Percentiles rank a stretch among this genome's conserved stretches.
Evolutionary conservation across 1,139 yeast species (phyloP).

Genomic region (Blastobotrys arbuscula): DNA sequence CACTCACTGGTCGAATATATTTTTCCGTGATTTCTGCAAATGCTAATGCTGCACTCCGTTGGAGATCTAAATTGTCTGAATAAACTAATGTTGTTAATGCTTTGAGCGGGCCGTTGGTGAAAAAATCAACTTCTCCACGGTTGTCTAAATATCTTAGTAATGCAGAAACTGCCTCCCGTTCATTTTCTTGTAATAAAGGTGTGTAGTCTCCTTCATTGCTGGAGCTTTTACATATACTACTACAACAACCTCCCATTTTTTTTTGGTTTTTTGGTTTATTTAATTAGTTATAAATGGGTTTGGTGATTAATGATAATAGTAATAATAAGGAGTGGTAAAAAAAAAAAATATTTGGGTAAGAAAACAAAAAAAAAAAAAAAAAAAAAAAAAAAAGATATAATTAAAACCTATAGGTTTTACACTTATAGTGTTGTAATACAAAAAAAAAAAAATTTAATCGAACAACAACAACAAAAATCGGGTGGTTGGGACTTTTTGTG

Average conservation of each 20-base stretch:
- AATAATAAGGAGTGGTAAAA: neutral
- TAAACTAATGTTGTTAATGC: slow-evolving; percentile 91
- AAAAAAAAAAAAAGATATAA: neutral
- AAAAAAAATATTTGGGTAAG: neutral
- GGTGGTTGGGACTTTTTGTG: neutral
- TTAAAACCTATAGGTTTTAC: too few species aligned
- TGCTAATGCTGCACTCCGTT: slow-evolving; percentile 96
- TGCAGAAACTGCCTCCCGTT: slow-evolving; percentile 91
- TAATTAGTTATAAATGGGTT: neutral
- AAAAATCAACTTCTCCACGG: slow-evolving; percentile 80
- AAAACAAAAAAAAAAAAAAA: too few species aligned
- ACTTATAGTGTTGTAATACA: neutral
- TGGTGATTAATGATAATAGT: neutral
- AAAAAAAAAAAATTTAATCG: neutral
- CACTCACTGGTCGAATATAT: slow-evolving; percentile 69
- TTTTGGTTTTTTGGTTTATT: neutral
- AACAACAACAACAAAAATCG: neutral
- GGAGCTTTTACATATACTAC: slow-evolving; percentile 9
- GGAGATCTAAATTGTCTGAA: slow-evolving; percentile 89
- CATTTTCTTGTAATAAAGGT: slow-evolving; percentile 92
- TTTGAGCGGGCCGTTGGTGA: slow-evolving; percentile 64
- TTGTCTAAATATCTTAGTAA: slow-evolving; percentile 85
- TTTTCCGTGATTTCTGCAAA: slow-evolving; percentile 98
- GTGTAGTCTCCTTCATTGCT: slow-evolving; percentile 49
- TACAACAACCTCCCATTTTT: slow-evolving; percentile 11